Evolutionary conservation across 163 green algal species (phyloP).

Genomic region (Chloromonas sp.): DNA sequence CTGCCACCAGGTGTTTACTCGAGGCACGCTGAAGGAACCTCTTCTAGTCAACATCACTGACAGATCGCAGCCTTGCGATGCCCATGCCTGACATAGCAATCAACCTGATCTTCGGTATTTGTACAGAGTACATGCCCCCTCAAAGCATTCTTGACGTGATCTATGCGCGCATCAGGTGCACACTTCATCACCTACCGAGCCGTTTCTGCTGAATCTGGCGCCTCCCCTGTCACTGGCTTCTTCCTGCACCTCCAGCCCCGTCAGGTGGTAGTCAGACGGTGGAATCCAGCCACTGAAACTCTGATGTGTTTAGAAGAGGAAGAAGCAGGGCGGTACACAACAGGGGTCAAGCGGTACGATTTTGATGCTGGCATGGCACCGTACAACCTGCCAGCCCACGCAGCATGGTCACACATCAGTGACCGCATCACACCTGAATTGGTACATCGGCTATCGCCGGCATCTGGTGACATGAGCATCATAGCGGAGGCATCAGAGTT

Average conservation of each 20-base stretch:
- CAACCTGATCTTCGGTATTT: no score
- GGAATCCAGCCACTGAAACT: conserved; percentile 47
- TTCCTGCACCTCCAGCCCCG: conserved; percentile 33
- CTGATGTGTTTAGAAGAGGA: conserved; percentile 45
- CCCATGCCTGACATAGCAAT: no score
- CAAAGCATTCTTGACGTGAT: no score
- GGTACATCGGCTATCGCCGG: neutral
- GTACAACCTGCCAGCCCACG: conserved; percentile 64
- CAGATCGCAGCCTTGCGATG: no score
- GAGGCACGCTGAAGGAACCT: no score
- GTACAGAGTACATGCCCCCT: no score
- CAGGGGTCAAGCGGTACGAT: conserved; percentile 62
- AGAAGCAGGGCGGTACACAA: conserved; percentile 44
- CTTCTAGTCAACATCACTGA: no score
- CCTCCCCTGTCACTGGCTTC: conserved; percentile 36
- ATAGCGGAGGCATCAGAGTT: conserved; percentile 26
- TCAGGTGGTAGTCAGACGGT: conserved; percentile 56
- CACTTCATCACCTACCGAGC: conserved; percentile 73
- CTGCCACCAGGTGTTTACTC: conserved; percentile 56
- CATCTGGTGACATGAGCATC: conserved; percentile 39
- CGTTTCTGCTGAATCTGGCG: neutral
- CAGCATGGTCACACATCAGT: conserved; percentile 54
- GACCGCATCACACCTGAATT: neutral
- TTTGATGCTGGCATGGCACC: conserved; percentile 75
- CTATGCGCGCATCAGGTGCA: neutral